Conservation (phyloP, 352 stramenopile species). For the Phytophthora citricola region DNA sequence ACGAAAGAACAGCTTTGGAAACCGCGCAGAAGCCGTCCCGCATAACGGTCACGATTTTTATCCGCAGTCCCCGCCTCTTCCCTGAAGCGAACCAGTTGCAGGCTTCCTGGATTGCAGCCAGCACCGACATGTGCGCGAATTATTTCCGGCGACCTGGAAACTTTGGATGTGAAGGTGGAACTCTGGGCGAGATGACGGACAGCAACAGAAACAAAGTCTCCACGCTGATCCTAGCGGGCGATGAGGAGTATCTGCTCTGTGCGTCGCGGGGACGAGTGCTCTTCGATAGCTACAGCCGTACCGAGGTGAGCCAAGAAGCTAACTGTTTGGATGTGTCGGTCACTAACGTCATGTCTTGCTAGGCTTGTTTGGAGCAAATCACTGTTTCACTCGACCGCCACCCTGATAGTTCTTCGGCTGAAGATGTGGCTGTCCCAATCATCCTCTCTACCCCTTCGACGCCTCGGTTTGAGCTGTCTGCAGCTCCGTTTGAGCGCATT, state of each 20-base stretch:
- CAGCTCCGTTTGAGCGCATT: slow-evolving; percentile 20
- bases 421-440: slow-evolving; percentile 37
- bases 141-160: slow-evolving; percentile 30
- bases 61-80: slow-evolving; percentile 16
- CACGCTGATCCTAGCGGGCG: slow-evolving; percentile 24
- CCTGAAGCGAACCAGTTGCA: slow-evolving; percentile 17
- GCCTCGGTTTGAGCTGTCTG: slow-evolving; percentile 46
- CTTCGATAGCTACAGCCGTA: slow-evolving; percentile 22
- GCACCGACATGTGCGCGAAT: not conserved
- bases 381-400: slow-evolving; percentile 22
- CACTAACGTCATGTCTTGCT: slow-evolving; percentile 10
- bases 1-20: slow-evolving; percentile 27
- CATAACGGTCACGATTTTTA: slow-evolving; percentile 29
- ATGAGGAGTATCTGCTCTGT: slow-evolving; percentile 24
- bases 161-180: not conserved
- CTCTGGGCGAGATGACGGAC: slow-evolving; percentile 3
- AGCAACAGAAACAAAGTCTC: slow-evolving; percentile 16
- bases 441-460: slow-evolving; percentile 63
- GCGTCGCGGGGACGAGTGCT: slow-evolving; percentile 16
- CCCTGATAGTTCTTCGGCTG: not conserved
- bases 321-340: not conserved
- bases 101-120: slow-evolving; percentile 3
- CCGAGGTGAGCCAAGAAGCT: slow-evolving; percentile 12
- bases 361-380: slow-evolving; percentile 21
- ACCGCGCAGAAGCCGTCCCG: slow-evolving; percentile 11